A percentile compares a stretch with the other conserved stretches of the same genome.
Evolutionary conservation across 164 flowering plant species (phyloP).

Genomic region (Platanus orientalis): DNA sequence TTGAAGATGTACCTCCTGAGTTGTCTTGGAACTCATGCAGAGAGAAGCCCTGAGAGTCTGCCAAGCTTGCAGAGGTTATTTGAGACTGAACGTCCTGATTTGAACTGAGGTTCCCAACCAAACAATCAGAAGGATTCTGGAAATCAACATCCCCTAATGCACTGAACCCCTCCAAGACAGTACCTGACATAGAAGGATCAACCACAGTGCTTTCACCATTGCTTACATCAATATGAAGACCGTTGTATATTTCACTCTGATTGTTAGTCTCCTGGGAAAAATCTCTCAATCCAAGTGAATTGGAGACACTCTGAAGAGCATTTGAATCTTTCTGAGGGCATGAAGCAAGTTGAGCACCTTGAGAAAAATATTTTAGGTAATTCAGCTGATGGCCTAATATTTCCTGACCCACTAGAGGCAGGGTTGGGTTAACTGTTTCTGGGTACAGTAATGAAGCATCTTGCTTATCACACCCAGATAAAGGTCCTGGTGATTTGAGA

Average conservation of each 20-base stretch:
- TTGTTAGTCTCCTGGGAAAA: constrained; percentile 50
- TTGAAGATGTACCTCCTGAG: constrained; percentile 86
- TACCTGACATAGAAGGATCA: constrained; percentile 66
- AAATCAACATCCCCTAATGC: constrained; percentile 42
- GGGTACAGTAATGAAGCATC: constrained; percentile 30
- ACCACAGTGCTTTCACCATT: constrained; percentile 52
- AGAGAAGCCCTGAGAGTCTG: constrained; percentile 72
- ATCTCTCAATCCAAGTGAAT: constrained; percentile 41
- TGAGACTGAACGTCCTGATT: constrained; percentile 94
- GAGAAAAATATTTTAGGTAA: constrained; percentile 33
- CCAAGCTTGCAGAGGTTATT: constrained; percentile 75
- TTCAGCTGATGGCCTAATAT: constrained; percentile 47
- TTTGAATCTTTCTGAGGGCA: constrained; percentile 37
- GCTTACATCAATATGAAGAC: constrained; percentile 47
- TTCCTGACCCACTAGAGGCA: constrained; percentile 46
- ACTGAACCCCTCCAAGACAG: constrained; percentile 53
- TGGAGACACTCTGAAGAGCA: constrained; percentile 25
- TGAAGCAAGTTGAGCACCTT: constrained; percentile 34
- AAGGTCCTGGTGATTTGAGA: constrained; percentile 39
- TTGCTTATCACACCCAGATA: constrained; percentile 25
- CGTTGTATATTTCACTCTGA: constrained; percentile 63
- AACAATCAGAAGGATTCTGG: constrained; percentile 57
- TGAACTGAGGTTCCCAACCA: constrained; percentile 52
- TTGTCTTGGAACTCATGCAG: constrained; percentile 66
- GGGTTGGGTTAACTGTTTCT: constrained; percentile 30